Conservation (phyloP, 306 rosid species). For the Castanopsis chinensis region DNA sequence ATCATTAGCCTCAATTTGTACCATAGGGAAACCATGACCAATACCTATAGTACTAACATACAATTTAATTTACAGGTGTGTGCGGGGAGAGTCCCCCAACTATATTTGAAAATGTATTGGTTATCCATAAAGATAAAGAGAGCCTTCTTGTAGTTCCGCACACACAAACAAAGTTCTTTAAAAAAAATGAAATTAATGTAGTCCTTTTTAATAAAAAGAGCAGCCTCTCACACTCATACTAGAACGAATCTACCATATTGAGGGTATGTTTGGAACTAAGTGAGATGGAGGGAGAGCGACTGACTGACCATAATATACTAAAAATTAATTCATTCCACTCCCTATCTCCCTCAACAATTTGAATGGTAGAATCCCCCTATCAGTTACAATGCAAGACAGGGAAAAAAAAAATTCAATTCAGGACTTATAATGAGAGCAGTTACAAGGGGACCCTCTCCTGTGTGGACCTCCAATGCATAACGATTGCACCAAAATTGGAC, state of each 20-base stretch:
- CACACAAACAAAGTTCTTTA: neutral
- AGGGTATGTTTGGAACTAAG: no score
- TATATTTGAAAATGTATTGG: no score
- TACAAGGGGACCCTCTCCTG: neutral
- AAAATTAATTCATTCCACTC: no score
- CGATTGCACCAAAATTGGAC: neutral
- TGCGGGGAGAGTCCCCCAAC: no score
- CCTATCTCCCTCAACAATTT: neutral
- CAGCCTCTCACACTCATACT: no score
- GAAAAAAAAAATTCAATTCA: neutral
- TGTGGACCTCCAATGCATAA: neutral
- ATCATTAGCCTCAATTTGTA: slow-evolving; percentile 36
- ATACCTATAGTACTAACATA: slow-evolving; percentile 17
- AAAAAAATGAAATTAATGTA: neutral
- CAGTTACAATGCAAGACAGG: neutral
- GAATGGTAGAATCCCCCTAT: neutral
- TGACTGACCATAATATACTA: no score
- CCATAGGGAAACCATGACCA: slow-evolving; percentile 16
- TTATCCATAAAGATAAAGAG: no score
- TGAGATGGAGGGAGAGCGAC: no score
- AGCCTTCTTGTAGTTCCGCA: no score
- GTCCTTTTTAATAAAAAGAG: no score
- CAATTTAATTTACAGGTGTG: no score
- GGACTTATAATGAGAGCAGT: neutral
- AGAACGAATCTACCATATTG: no score